These are phyloP conservation scores for Cercospora sp. DNA, from an alignment of 2,329 filamentous ascomycete species.

Conservation along the genomic window DNA sequence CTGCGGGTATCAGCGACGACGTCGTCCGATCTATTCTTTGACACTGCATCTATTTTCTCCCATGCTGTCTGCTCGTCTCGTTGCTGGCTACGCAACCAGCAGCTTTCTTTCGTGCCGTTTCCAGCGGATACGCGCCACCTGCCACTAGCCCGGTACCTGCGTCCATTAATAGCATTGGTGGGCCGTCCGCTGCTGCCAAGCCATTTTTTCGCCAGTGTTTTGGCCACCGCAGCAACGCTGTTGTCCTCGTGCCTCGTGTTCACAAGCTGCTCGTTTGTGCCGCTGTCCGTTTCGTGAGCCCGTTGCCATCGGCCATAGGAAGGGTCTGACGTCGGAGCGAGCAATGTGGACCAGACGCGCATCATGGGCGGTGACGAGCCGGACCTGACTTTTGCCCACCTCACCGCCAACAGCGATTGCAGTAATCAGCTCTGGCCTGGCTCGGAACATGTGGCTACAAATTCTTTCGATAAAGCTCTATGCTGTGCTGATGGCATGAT, in stretches of 20 bases:
- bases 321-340: not conserved
- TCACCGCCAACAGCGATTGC: not conserved
- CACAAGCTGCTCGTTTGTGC: not conserved
- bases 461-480: not conserved
- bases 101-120: constrained; percentile 3
- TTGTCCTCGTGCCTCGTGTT: not conserved
- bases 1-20: not conserved
- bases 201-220: constrained; percentile 6
- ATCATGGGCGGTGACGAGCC: not conserved
- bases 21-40: constrained; percentile 12
- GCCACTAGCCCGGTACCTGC: constrained; percentile 2
- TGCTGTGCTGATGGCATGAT: not conserved
- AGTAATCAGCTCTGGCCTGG: constrained; percentile 12
- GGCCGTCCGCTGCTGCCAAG: constrained; percentile 1
- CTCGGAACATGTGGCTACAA: not conserved
- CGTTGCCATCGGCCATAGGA: constrained; percentile 1
- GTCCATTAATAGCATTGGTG: constrained; percentile 8
- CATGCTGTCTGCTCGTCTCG: not conserved
- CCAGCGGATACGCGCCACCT: constrained; percentile 9
- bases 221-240: constrained; percentile 5
- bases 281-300: not conserved
- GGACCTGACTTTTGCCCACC: not conserved
- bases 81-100: constrained; percentile 6
- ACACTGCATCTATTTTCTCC: constrained; percentile 4
- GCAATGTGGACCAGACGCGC: not conserved